phyloP scores from a whole-genome alignment of 768 basidiomycete genomes.

The Tricholoma flavovirens region DNA sequence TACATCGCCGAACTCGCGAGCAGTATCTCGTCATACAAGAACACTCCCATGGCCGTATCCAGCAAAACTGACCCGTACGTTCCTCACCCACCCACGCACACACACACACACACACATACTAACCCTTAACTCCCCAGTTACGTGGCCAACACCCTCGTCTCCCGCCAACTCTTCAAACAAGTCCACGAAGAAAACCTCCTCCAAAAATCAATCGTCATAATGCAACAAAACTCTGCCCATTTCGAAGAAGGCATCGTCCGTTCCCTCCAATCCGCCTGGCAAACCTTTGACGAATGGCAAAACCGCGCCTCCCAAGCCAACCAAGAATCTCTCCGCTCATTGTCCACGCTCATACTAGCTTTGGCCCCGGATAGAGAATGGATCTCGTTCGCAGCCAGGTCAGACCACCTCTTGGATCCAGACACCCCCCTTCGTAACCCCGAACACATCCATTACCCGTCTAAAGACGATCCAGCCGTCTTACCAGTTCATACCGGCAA shows the following conservation, averaged over 20 bases:
- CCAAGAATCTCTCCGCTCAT: conserved; percentile 66
- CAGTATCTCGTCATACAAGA: conserved; percentile 87
- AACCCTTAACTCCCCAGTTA: conserved; percentile 47
- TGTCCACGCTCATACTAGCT: conserved; percentile 70
- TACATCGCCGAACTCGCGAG: conserved; percentile 84
- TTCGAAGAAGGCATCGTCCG: conserved; percentile 97
- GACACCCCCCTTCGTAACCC: conserved; percentile 90
- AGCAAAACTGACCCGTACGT: conserved; percentile 80
- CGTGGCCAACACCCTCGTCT: conserved; percentile 65
- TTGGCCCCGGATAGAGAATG: conserved; percentile 88
- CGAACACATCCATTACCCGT: conserved; percentile 74
- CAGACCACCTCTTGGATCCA: conserved; percentile 93
- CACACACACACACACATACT: no score
- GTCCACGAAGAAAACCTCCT: conserved; percentile 97
- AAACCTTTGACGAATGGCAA: conserved; percentile 93
- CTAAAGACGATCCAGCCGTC: conserved; percentile 85
- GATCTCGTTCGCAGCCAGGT: conserved; percentile 90
- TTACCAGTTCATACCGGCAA: conserved; percentile 83
- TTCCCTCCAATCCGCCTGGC: conserved; percentile 94
- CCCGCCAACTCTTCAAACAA: conserved; percentile 81
- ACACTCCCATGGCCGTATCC: conserved; percentile 84
- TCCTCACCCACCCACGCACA: conserved; percentile 12
- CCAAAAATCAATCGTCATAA: conserved; percentile 96
- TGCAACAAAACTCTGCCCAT: conserved; percentile 95
- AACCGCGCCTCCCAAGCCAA: conserved; percentile 70